These are phyloP conservation scores for Ensete ventricosum DNA, from an alignment of 176 grass and related monocot species.

Conservation along the genomic window DNA sequence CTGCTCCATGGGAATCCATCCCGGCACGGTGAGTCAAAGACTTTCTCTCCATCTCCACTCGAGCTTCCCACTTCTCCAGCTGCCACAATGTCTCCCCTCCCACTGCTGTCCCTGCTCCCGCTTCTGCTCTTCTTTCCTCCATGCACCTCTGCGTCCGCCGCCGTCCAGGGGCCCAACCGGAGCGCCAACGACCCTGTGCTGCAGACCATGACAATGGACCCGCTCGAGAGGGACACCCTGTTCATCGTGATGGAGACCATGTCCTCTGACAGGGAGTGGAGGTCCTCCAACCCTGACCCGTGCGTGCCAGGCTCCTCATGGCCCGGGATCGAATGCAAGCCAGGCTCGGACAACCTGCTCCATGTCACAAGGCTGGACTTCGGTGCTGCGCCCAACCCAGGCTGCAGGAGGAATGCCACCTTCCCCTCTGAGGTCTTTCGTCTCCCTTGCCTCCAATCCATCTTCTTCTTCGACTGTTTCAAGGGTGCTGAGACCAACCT, in stretches of 20 bases:
- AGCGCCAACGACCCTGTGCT: not conserved
- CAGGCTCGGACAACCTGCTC: slow-evolving; percentile 17
- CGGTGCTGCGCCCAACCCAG: slow-evolving; percentile 57
- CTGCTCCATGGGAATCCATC: not conserved
- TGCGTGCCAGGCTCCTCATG: slow-evolving; percentile 39
- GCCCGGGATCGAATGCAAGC: slow-evolving; percentile 84
- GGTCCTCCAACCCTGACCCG: slow-evolving; percentile 56
- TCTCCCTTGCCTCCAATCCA: slow-evolving; percentile 50
- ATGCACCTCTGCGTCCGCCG: not conserved
- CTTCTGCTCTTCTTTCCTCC: not conserved
- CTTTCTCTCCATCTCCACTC: not conserved
- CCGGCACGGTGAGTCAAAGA: not conserved
- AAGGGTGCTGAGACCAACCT: slow-evolving; percentile 31
- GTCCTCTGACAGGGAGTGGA: slow-evolving; percentile 70
- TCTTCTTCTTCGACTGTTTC: slow-evolving; percentile 86
- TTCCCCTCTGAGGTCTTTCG: slow-evolving; percentile 50
- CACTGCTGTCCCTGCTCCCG: not conserved
- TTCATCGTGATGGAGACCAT: slow-evolving; percentile 70
- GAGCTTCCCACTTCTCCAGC: not conserved
- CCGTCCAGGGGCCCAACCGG: not conserved
- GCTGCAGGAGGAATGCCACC: slow-evolving; percentile 45
- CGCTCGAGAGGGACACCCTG: slow-evolving; percentile 53
- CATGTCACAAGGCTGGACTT: slow-evolving; percentile 85
- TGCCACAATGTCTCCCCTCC: not conserved
- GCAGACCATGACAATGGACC: slow-evolving; percentile 31